Evolutionary conservation across 305 asterid genomes (phyloP), one percentile per base, ranked within the genome.

Genomic region (Fraxinus latifolia): DNA sequence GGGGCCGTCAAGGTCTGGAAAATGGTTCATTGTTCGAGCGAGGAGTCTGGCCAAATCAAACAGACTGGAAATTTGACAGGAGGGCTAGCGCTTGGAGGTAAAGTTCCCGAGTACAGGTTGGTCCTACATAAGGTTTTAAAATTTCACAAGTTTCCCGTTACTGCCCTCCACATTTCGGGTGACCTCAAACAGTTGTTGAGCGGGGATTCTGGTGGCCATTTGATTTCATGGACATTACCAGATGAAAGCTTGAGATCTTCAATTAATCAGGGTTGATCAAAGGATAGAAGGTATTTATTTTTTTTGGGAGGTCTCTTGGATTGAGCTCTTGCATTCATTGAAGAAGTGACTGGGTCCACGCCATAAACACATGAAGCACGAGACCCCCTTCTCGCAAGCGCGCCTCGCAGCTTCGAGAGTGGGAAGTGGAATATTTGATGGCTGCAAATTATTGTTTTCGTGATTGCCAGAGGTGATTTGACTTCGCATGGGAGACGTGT

Each of bases 1-100:
- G 99, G 99, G 25, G 98, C 98, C 7, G 90, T 95, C 77, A 96
- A 96, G 90, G 90, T 96, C 73, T 96, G 99, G 99, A 93, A 90
- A 86, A 90, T 93, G 97, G 94, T 96, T 65, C 99, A 96, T 85
- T 88, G 90, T 79, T 89, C 98, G n/a, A 83, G 87, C 14, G 91
- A 91, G 82, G 97, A 90, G 78, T 82, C 91, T 21, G 77, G 86
- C 50, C 89, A 85, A 74, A 76, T 85, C 32, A 92, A 91, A 86
- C 86, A 86, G 80, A 76, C 80, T 11, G 89, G 91, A 44, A 93
- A 88, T 78, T 92, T 87, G 5, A 86, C 90, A 1, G 92, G 90
- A 32, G 98, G 97, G 65, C 83, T 92, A 71, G 82, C 77, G 2
- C 96, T 93, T 3, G 94, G 94, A 72, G 86, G 80, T 76, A 87